Base-by-base conservation (phyloP, 139 green algal genomes). In the Edaphochlamys debaryana region DNA sequence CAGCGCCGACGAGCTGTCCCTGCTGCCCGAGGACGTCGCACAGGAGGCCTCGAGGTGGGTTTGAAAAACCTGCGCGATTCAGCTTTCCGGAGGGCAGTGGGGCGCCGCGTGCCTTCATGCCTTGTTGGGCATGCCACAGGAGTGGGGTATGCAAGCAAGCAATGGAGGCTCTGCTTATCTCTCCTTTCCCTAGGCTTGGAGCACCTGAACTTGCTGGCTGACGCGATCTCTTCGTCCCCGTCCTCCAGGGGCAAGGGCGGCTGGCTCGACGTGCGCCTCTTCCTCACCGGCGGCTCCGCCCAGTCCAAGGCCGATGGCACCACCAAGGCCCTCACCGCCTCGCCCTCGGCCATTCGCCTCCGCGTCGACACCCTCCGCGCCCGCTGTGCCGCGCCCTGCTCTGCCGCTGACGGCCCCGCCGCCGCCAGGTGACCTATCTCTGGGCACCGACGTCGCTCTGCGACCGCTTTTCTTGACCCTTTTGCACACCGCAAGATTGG, bases 251-350 rank as follows among this genome's bases (percentile, higher is more conserved):
- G n/a, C 32, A 62, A 79, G 71, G 71, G 40, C 15, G 32, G 40
- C 15, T 81, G 75, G 75, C n/a, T 81, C n/a, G 60, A 81, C 60
- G 4, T 81, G 20, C 75, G 38, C 7, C 75, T 81, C 30, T 81
- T 41, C 75, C 41, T 71, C 34, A 63, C 75, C 4, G 38, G 48
- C 36, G 13, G 4, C 54, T 22, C 5, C 54, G 50, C 4, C 22
- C 37, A 52, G 52, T 7, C 32, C 45, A 42, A 45, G 15, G 48
- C 34, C 45, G 70, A 38, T 22, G 69, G 3, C 40, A 23, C 27
- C 67, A 23, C 17, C 69, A 13, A 11, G 37, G 23, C 42, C 41
- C 25, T 23, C 8, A 13, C 25, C 1, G 29, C 23, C 0, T n/a
- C 69, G 17, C 0, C 69, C 45, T 38, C 37, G 27, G 17, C 40